These are phyloP conservation scores for Globisporangium emineosum DNA, from an alignment of 352 stramenopile genomes.

Conservation along the genomic window DNA sequence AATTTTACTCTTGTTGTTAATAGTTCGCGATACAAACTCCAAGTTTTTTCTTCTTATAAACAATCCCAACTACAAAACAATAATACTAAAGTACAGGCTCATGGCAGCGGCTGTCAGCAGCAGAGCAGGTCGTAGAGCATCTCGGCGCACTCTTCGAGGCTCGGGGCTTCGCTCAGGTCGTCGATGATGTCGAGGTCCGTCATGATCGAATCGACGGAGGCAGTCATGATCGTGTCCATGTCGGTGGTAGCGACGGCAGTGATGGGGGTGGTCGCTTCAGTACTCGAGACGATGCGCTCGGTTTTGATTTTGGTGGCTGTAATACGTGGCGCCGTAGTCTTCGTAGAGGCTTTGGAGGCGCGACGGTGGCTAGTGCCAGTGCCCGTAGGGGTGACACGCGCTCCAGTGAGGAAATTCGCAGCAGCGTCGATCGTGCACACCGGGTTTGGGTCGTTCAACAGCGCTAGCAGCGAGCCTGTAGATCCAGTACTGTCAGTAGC, in stretches of 20 bases:
- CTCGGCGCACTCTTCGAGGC: conserved; percentile 60
- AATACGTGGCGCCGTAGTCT: background rate
- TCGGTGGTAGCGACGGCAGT: background rate
- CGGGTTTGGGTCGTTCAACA: conserved; percentile 9
- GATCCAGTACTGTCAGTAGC: background rate
- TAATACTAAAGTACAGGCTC: too few relatives aligned
- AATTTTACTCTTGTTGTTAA: too few relatives aligned
- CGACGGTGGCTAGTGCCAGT: background rate
- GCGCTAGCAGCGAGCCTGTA: conserved; percentile 11
- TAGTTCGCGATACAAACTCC: too few relatives aligned
- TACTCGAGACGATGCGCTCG: background rate
- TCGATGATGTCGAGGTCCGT: conserved; percentile 21
- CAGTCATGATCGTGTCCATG: too few relatives aligned
- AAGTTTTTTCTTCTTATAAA: too few relatives aligned
- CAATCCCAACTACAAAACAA: too few relatives aligned
- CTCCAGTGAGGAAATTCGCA: background rate
- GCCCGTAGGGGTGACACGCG: background rate
- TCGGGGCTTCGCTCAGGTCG: conserved; percentile 47
- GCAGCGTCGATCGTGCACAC: background rate
- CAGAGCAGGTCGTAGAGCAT: conserved; percentile 71
- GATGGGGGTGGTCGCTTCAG: background rate
- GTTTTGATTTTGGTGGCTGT: background rate
- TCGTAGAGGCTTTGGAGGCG: background rate
- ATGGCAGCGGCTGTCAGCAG: conserved; percentile 22
- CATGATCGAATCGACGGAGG: background rate